Evolutionary conservation across 495 filamentous ascomycete genomes (phyloP).

Genomic region (Aspergillus indologenus): DNA sequence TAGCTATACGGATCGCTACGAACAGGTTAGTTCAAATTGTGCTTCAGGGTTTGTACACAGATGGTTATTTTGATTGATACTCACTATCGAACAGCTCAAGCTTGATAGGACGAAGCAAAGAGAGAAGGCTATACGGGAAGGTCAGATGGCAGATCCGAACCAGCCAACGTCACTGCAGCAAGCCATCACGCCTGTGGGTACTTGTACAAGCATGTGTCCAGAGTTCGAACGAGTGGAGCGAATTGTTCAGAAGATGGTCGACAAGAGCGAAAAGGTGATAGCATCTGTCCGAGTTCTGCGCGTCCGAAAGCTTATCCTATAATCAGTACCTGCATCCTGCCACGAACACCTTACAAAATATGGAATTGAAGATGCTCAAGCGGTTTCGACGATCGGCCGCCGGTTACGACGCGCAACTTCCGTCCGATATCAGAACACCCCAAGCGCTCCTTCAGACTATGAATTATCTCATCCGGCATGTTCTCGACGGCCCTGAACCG

Average conservation of each 20-base stretch:
- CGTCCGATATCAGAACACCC: conserved; percentile 87
- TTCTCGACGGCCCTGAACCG: conserved; percentile 61
- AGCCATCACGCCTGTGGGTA: conserved; percentile 83
- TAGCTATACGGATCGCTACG: conserved; percentile 42
- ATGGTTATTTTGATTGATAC: conserved; percentile 13
- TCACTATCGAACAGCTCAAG: conserved; percentile 51
- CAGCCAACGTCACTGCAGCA: conserved; percentile 75
- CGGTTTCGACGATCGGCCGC: conserved; percentile 86
- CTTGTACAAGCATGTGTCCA: conserved; percentile 91
- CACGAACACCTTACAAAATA: conserved; percentile 34
- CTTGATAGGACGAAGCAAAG: conserved; percentile 66
- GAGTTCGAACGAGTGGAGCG: conserved; percentile 81
- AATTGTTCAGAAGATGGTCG: conserved; percentile 66
- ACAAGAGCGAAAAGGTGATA: conserved; percentile 57
- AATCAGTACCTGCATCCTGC: conserved; percentile 38
- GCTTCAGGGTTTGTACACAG: not conserved
- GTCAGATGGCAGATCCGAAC: conserved; percentile 85
- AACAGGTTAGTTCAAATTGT: conserved; percentile 32
- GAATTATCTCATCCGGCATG: conserved; percentile 76
- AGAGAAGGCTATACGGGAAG: conserved; percentile 64
- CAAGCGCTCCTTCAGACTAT: conserved; percentile 68
- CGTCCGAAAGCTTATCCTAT: conserved; percentile 5
- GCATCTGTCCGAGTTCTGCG: not conserved
- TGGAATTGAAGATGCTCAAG: conserved; percentile 72
- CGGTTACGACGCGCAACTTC: conserved; percentile 85